Base-by-base conservation (phyloP, 208 protist genomes). In the Wallacemonas sp. region DNA sequence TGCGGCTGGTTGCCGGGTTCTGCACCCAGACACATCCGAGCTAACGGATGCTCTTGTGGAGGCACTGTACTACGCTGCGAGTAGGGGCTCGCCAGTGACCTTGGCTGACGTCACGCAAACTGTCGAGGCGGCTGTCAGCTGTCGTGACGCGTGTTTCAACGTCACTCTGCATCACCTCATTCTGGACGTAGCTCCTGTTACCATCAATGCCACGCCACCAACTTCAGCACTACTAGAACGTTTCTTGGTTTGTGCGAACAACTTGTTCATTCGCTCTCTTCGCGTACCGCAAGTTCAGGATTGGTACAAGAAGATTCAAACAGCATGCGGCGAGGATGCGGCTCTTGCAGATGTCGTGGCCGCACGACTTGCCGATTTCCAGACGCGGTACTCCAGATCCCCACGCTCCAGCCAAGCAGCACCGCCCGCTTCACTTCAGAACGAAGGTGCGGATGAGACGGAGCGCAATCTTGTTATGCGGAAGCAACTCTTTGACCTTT, bases 31-130 rank as follows among this genome's bases (percentile, higher is more conserved):
- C 0, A 46, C 61, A 15, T 41, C 54, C 1, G 45, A 74, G 22
- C 44, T 88, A 19, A 61, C 63, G 9, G 84, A 88, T 34, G 65
- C 67, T 22, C 64, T 92, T 14, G 66, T 82, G 24, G 62, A 62
- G 12, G 66, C 42, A 14, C 53, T 86, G 41, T 74, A 83, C 72
- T 47, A 15, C 41, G 72, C 22, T 14, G 77, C 24, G 34, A 28
- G n/a, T 14, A 70, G 24, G 27, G 73, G 21, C n/a, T 44, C 15
- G 26, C 75, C 64, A 21, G 72, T 68, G 4, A 63, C 24, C 28
- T 27, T 69, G 51, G 30, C 55, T 12, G 53, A 45, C 17, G 5
- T 66, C 21, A 60, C 51, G n/a, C 46, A 60, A 4, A 28, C 53
- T 8, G 21, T 58, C n/a, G 33, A 51, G 27, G 63, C 63, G 12